phyloP scores from a whole-genome alignment of 495 filamentous ascomycete species.

The Neurospora sp. region DNA sequence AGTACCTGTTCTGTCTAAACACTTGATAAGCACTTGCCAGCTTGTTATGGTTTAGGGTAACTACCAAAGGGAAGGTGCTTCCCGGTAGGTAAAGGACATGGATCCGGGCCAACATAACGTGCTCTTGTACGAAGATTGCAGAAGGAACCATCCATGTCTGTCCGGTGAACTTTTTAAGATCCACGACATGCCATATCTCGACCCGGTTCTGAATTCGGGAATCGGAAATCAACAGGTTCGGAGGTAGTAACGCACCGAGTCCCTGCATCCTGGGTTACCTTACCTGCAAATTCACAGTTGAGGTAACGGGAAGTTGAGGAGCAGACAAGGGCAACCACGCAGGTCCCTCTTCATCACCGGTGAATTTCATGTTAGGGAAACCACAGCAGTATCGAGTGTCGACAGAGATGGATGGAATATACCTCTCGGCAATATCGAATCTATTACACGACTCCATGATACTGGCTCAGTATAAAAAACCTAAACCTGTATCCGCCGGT shows the following conservation, averaged over 20 bases:
- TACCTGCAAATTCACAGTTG: slow-evolving; percentile 17
- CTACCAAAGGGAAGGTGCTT: neutral
- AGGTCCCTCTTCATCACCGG: neutral
- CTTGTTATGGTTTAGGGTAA: neutral
- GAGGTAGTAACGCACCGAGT: neutral
- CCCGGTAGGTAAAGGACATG: neutral
- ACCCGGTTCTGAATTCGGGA: neutral
- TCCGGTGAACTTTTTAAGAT: neutral
- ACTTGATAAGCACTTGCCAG: neutral
- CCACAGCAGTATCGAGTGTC: neutral
- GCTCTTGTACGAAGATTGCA: neutral
- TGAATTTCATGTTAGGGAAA: neutral
- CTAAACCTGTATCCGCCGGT: neutral
- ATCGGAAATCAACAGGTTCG: neutral
- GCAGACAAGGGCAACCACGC: slow-evolving; percentile 5
- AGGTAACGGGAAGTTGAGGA: slow-evolving; percentile 10
- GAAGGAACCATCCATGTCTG: neutral
- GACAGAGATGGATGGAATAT: neutral
- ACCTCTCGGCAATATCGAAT: neutral
- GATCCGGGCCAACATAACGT: neutral
- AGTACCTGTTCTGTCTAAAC: neutral
- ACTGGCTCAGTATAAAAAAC: neutral
- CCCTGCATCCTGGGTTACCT: neutral
- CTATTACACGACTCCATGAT: neutral
- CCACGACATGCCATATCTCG: neutral